phyloP scores from a whole-genome alignment of 129 eudicot species.

The Oenanthe sinensis region DNA sequence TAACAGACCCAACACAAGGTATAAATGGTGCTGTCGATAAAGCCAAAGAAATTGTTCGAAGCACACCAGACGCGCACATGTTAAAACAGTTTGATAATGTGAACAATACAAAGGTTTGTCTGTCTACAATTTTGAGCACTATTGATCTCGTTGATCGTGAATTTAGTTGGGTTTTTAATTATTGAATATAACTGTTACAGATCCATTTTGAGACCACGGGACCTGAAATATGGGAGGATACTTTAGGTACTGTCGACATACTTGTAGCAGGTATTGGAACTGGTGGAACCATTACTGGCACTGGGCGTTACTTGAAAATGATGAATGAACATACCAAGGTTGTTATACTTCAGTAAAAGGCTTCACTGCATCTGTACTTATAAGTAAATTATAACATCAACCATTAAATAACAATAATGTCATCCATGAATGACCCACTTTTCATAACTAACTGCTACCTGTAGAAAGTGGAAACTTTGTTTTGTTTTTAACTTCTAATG shows the following conservation, averaged over 20 bases:
- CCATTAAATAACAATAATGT: background rate
- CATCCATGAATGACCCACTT: background rate
- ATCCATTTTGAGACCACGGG: slow-evolving; percentile 32
- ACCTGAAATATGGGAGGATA: slow-evolving; percentile 40
- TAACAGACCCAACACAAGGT: slow-evolving; percentile 26
- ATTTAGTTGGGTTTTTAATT: background rate
- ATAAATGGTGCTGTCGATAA: slow-evolving; percentile 27
- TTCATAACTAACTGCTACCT: background rate
- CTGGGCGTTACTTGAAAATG: slow-evolving; percentile 27
- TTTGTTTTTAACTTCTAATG: no score
- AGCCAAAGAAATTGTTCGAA: slow-evolving; percentile 24
- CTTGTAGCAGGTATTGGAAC: slow-evolving; percentile 32
- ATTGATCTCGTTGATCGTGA: background rate
- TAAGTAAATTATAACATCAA: background rate
- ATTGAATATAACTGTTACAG: slow-evolving; percentile 10
- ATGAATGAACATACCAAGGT: slow-evolving; percentile 27
- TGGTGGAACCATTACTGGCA: slow-evolving; percentile 31
- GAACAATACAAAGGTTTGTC: slow-evolving; percentile 24
- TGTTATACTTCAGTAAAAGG: background rate
- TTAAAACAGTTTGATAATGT: slow-evolving; percentile 29
- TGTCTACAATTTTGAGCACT: background rate
- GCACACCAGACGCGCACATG: slow-evolving; percentile 29
- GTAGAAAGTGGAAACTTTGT: background rate
- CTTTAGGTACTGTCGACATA: slow-evolving; percentile 25
- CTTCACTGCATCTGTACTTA: background rate